Evolutionary conservation across 257 asterid species (phyloP).

Genomic region (Coffea eugenioides): DNA sequence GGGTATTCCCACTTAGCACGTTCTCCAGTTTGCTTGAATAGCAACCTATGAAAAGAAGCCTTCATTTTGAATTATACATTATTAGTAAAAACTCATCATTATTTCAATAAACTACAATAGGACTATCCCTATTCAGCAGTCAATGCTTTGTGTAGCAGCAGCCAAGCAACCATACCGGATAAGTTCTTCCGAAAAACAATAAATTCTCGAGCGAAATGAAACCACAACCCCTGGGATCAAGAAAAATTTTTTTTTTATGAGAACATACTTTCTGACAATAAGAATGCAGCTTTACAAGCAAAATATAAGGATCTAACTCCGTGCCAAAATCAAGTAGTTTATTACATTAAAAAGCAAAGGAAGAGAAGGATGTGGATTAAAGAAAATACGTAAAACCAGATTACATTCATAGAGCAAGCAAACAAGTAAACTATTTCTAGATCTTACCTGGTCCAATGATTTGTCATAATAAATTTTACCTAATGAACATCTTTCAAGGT

Average conservation of each 20-base stretch:
- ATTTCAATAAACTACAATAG: not conserved
- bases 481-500: not conserved
- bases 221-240: constrained; percentile 82
- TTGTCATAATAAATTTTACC: not conserved
- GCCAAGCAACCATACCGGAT: constrained; percentile 64
- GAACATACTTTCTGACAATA: constrained; percentile 10
- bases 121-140: constrained; percentile 14
- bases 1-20: constrained; percentile 96
- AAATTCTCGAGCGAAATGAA: constrained; percentile 91
- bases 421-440: not conserved
- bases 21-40: constrained; percentile 66
- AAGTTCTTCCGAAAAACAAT: constrained; percentile 69
- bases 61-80: constrained; percentile 51
- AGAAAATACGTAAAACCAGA: not conserved
- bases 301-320: not conserved
- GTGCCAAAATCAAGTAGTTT: not conserved
- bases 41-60: constrained; percentile 84
- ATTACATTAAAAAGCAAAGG: not conserved
- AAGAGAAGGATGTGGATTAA: not conserved
- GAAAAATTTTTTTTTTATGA: constrained; percentile 12
- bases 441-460: not conserved
- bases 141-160: constrained; percentile 26
- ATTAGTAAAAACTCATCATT: constrained; percentile 49
- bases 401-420: not conserved
- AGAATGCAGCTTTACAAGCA: not conserved